Evolutionary conservation across 164 flowering plant genomes (phyloP).

Genomic region (Cinnamomum micranthum): DNA sequence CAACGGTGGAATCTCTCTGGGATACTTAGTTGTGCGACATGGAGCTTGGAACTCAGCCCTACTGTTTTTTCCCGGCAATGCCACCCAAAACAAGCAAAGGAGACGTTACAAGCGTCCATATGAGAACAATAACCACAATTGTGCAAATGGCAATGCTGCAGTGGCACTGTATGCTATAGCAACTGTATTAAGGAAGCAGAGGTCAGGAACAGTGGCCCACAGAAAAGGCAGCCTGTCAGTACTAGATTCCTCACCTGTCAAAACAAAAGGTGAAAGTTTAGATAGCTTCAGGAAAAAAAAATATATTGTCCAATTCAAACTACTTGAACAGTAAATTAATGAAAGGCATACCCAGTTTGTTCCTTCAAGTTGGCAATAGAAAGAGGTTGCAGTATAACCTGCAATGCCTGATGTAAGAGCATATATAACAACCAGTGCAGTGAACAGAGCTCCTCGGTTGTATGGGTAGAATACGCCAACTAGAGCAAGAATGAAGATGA

Average conservation of each 20-base stretch:
- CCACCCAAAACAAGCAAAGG: conserved; percentile 47
- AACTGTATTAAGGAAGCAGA: conserved; percentile 41
- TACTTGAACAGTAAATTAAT: neutral
- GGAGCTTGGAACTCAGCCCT: conserved; percentile 46
- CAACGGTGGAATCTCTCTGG: conserved; percentile 41
- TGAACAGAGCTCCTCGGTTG: conserved; percentile 41
- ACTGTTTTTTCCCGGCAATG: conserved; percentile 43
- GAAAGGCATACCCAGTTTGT: conserved; percentile 30
- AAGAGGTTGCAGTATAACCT: conserved; percentile 38
- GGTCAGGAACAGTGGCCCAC: conserved; percentile 41
- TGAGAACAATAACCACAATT: conserved; percentile 39
- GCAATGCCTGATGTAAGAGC: conserved; percentile 44
- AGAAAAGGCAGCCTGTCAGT: conserved; percentile 40
- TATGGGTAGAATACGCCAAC: conserved; percentile 45
- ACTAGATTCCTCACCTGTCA: conserved; percentile 36
- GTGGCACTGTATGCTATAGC: conserved; percentile 43
- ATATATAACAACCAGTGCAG: conserved; percentile 40
- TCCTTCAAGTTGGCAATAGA: conserved; percentile 42
- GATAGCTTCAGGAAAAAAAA: neutral
- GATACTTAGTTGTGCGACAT: conserved; percentile 39
- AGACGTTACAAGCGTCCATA: conserved; percentile 39
- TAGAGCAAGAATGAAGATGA: conserved; percentile 34
- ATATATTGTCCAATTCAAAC: neutral
- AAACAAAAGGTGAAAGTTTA: neutral
- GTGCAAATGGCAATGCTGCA: conserved; percentile 43